These are phyloP conservation scores for Syzygium malaccense DNA, from an alignment of 441 rosid species.

Conservation along the genomic window DNA sequence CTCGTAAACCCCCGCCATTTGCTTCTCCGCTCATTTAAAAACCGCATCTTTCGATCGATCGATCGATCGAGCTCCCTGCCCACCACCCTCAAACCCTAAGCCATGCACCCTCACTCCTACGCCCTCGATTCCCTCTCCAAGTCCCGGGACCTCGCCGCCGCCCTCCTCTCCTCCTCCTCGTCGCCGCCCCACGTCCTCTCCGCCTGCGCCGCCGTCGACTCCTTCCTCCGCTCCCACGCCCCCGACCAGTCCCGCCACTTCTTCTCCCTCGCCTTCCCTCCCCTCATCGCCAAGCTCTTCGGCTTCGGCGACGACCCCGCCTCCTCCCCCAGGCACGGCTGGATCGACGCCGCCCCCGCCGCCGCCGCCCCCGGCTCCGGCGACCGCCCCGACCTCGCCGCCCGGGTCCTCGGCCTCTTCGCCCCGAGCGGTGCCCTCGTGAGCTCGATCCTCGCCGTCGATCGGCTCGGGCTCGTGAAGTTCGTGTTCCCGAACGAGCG, in stretches of 20 bases:
- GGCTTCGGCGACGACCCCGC: conserved; percentile 59
- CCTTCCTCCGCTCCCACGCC: conserved; percentile 49
- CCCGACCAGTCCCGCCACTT: conserved; percentile 83
- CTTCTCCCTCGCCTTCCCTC: conserved; percentile 67
- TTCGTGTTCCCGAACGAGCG: conserved; percentile 79
- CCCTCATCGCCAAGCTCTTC: conserved; percentile 60
- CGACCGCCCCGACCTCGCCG: conserved; percentile 30
- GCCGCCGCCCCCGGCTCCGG: conserved; percentile 21
- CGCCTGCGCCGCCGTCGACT: conserved; percentile 48
- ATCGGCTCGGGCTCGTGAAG: conserved; percentile 58
- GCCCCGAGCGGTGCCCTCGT: conserved; percentile 50
- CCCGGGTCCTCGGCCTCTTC: conserved; percentile 44
- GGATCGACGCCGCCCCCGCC: conserved; percentile 56
- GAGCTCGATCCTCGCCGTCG: conserved; percentile 58
- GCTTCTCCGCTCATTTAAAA: conserved; percentile 32
- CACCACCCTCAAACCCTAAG: not conserved
- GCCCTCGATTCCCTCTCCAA: conserved; percentile 58
- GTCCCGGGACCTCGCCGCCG: conserved; percentile 58
- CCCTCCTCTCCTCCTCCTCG: conserved; percentile 45
- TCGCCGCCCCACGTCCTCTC: conserved; percentile 53
- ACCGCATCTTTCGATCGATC: conserved; percentile 6
- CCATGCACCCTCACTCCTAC: conserved; percentile 65
- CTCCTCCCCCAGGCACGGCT: conserved; percentile 30
- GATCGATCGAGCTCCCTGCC: not conserved
- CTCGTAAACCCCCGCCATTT: conserved; percentile 61